Evolutionary conservation across 2,329 filamentous ascomycete genomes (phyloP), one percentile per base, ranked within the genome.

Genomic region (Rachicladosporium sp.): DNA sequence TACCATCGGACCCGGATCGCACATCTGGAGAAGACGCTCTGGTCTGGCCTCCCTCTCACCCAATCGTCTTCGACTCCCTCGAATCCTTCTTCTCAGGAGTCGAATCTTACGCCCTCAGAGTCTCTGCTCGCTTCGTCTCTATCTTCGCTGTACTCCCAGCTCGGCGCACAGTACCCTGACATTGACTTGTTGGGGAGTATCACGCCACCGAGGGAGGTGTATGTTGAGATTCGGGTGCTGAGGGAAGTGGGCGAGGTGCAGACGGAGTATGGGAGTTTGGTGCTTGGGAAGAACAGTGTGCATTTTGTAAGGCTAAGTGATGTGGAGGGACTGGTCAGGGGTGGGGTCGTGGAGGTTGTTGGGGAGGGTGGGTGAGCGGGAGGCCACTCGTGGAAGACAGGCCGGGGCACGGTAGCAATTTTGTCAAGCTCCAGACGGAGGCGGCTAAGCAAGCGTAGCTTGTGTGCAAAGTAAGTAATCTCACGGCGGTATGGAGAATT

Each of bases 241-340:
- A 95, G 91, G 60, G 91, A 98, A 66, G 91, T 89, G 1, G 91
- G 93, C 3, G 91, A 98, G 68, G 95, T 98, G 48, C 89, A 98
- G 66, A 98, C 91, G 0, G 93, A 98, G 69, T 98, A 98, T 58
- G 91, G 91, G 82, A 93, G 71, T 62, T 95, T 98, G 53, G 96
- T 83, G 44, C 72, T 98, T 66, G 94, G 87, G 30, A 96, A 93
- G 64, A 96, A 98, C 63, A 95, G 88, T 55, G 91, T 98, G 58
- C 93, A 98, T 57, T 96, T 93, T 57, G 91, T 98, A 31, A 77
- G 89, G 35, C 86, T 95, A 56, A 89, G 86, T 15, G 91, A 98
- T 63, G 91, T 98, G 6, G 91, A 98, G 64, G 76, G 88, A 37
- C 63, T 98, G 51, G 95, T 98, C 54, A 76, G 86, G 10, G 89